Evolutionary conservation across 148 eudicot species (phyloP).

Genomic region (Rhododendron simsii): DNA sequence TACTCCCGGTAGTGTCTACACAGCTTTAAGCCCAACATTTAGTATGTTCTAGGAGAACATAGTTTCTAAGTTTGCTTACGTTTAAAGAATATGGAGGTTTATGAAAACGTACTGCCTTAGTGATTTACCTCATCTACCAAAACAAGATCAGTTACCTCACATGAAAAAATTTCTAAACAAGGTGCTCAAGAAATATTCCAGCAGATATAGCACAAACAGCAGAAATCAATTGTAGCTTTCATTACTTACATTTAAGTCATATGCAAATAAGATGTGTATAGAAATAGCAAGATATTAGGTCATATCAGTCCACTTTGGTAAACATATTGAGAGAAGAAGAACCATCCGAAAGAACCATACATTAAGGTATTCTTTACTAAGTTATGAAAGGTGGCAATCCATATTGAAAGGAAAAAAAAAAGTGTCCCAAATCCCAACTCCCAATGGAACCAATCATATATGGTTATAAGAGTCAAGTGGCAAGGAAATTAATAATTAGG

Average conservation of each 20-base stretch:
- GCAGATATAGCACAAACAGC: background rate
- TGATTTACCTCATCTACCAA: background rate
- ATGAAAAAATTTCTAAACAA: background rate
- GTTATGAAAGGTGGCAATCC: background rate
- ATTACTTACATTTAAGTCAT: background rate
- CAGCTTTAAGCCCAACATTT: background rate
- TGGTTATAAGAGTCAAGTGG: background rate
- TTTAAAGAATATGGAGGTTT: background rate
- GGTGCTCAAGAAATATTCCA: background rate
- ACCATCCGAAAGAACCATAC: background rate
- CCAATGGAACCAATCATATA: background rate
- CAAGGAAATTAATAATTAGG: background rate
- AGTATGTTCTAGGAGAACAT: background rate
- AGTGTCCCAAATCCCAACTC: background rate
- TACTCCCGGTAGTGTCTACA: background rate
- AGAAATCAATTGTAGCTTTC: background rate
- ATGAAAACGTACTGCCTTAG: background rate
- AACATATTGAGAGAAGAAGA: background rate
- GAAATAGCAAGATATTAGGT: background rate
- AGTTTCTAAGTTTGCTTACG: background rate
- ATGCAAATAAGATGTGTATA: background rate
- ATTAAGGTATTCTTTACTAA: background rate
- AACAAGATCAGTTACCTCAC: background rate
- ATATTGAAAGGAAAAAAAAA: background rate
- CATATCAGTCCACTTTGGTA: background rate